Conservation (phyloP, 495 filamentous ascomycete species). For the Hypomontagnella monticulosa region DNA sequence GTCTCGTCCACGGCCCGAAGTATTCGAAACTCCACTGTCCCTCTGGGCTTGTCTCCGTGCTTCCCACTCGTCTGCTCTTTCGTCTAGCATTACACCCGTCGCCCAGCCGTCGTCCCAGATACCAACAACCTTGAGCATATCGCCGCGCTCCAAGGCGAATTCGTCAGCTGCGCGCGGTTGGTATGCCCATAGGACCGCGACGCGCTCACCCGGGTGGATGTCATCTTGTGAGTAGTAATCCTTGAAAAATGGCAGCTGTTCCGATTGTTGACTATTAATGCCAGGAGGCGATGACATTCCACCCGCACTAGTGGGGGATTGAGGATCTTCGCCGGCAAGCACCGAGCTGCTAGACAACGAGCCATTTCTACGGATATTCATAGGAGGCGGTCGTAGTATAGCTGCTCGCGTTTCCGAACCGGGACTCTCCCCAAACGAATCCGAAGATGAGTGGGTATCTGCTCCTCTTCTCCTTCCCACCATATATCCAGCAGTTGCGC, state of each 20-base stretch:
- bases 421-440: slow-evolving; percentile 81
- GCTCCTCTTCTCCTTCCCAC: slow-evolving; percentile 65
- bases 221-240: slow-evolving; percentile 99
- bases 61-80: slow-evolving; percentile 90
- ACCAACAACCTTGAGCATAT: slow-evolving; percentile 98
- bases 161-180: slow-evolving; percentile 93
- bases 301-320: slow-evolving; percentile 79
- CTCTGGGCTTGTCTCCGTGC: slow-evolving; percentile 77
- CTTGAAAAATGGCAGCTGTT: slow-evolving; percentile 94
- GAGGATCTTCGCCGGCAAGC: slow-evolving; percentile 72
- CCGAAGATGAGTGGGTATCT: slow-evolving; percentile 81
- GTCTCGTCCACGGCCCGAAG: slow-evolving; percentile 68
- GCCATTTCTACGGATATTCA: slow-evolving; percentile 72
- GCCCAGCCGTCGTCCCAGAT: slow-evolving; percentile 99
- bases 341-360: slow-evolving; percentile 90
- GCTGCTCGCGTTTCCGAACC: slow-evolving; percentile 70
- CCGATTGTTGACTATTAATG: slow-evolving; percentile 86
- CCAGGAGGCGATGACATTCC: slow-evolving; percentile 86
- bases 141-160: slow-evolving; percentile 91
- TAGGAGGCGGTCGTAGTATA: slow-evolving; percentile 67
- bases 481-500: slow-evolving; percentile 48
- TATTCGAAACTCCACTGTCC: slow-evolving; percentile 92
- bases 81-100: slow-evolving; percentile 84
- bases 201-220: slow-evolving; percentile 89
- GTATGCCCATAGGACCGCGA: slow-evolving; percentile 96